Evolutionary conservation across 805 yeast genomes (phyloP), one percentile per base, ranked within the genome.

Genomic region (Metschnikowia rubicola): DNA sequence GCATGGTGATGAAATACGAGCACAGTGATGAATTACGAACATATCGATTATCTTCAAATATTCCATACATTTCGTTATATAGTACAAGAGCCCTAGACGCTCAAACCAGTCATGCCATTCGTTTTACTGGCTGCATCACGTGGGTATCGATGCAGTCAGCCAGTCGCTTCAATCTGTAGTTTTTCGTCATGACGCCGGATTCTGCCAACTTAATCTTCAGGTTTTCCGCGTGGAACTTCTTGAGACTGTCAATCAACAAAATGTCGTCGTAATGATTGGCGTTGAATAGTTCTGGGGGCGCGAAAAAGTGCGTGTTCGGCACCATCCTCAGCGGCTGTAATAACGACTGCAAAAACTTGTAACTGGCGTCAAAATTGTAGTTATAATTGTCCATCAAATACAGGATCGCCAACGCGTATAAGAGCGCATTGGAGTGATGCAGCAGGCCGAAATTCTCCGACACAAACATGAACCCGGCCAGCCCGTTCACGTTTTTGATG

Each of bases 381-480:
- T 61, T 61, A 52, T 71, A 71, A 43, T 53, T 56, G 54, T 71
- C 77, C 75, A 71, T 71, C 50, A 70, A 59, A 45, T 66, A 68
- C 37, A 71, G 65, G 19, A 68, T 61, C 6, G 65, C 52, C 42
- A 71, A 55, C 10, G 68, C 66, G 21, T 46, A 47, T 21, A 54
- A 28, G 10, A 52, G 46, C 13, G 56, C 47, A 3, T 68, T 68
- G 28, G 73, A 61, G 19, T 64, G 47, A 41, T 50, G 54, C 36
- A 52, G 51, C 31, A 49, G 47, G 2, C 69, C 69, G 17, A 50
- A 54, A 31, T 60, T 57, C 32, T 63, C 67, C n/a, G 70, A 57
- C n/a, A 70, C 57, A 36, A 71, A 50, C 42, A 70, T 55, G 7
- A 69, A 61, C 44, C 64, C 66, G 28, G 66, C 63, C 4, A 60